Evolutionary conservation across 345 rosid species (phyloP).

Genomic region (Hypericum androsaemum): DNA sequence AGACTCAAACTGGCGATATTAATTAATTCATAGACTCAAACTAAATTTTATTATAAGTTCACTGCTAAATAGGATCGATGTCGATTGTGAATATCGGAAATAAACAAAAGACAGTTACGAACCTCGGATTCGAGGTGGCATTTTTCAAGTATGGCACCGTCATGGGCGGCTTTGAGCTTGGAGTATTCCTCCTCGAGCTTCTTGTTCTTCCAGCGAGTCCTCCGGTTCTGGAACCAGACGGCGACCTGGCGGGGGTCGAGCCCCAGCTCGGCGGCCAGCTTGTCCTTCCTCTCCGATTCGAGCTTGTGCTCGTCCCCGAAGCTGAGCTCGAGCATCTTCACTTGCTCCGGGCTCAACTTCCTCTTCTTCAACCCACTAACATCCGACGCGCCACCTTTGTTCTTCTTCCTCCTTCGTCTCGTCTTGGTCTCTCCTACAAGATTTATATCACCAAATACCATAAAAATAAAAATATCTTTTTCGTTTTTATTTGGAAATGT

Average conservation of each 20-base stretch:
- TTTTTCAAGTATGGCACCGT: constrained; percentile 39
- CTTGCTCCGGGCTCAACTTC: constrained; percentile 61
- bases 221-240: constrained; percentile 93
- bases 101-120: background rate
- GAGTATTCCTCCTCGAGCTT: constrained; percentile 74
- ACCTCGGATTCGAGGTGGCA: constrained; percentile 77
- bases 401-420: constrained; percentile 52
- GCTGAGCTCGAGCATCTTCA: constrained; percentile 46
- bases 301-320: constrained; percentile 72
- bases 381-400: constrained; percentile 30
- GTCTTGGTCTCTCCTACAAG: constrained; percentile 40
- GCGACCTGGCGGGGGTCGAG: constrained; percentile 94
- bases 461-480: too few relatives aligned
- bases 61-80: too few relatives aligned
- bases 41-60: too few relatives aligned
- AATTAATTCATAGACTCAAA: too few relatives aligned
- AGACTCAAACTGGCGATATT: too few relatives aligned
- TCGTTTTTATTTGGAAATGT: too few relatives aligned
- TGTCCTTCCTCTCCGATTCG: constrained; percentile 74
- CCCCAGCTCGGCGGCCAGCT: constrained; percentile 67
- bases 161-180: constrained; percentile 41
- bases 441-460: background rate
- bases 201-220: constrained; percentile 90
- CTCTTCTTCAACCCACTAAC: constrained; percentile 43
- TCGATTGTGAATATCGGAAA: background rate